Percentiles rank a stretch among this genome's conserved stretches.
Evolutionary conservation across 106 monocot species (phyloP).

Genomic region (Narthecium ossifragum): DNA sequence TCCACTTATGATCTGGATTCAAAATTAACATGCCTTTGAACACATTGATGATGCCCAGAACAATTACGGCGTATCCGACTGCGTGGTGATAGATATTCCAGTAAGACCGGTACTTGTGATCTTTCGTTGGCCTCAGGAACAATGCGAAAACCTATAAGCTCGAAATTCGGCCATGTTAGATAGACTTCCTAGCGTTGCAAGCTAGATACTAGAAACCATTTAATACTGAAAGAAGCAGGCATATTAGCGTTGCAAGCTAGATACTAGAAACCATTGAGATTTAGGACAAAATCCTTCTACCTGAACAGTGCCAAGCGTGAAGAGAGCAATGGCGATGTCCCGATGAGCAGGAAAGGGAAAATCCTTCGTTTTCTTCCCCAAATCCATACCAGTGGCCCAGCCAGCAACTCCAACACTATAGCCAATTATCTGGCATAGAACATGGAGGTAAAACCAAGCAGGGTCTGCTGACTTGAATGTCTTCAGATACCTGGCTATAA

Average conservation of each 20-base stretch:
- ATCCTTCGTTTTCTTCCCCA: constrained; percentile 51
- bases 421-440: constrained; percentile 42
- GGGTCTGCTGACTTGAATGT: constrained; percentile 51
- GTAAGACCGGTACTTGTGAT: constrained; percentile 56
- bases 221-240: too few species aligned
- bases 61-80: constrained; percentile 57
- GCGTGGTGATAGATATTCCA: constrained; percentile 80
- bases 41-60: constrained; percentile 62
- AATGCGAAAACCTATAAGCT: constrained; percentile 49
- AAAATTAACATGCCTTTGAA: constrained; percentile 67
- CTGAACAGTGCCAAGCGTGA: too few species aligned
- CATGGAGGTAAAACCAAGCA: constrained; percentile 70
- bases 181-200: background rate
- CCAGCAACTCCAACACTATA: constrained; percentile 45
- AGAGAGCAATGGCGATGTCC: too few species aligned
- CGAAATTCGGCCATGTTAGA: background rate
- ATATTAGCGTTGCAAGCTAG: too few species aligned
- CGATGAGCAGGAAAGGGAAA: constrained; percentile 44
- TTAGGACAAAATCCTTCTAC: too few species aligned
- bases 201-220: too few species aligned
- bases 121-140: constrained; percentile 71
- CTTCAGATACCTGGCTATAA: constrained; percentile 54
- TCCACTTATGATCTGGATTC: constrained; percentile 40
- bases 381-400: constrained; percentile 51
- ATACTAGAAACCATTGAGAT: too few species aligned